Conservation (phyloP, 164 flowering plant species). For the Litsea cubeba region DNA sequence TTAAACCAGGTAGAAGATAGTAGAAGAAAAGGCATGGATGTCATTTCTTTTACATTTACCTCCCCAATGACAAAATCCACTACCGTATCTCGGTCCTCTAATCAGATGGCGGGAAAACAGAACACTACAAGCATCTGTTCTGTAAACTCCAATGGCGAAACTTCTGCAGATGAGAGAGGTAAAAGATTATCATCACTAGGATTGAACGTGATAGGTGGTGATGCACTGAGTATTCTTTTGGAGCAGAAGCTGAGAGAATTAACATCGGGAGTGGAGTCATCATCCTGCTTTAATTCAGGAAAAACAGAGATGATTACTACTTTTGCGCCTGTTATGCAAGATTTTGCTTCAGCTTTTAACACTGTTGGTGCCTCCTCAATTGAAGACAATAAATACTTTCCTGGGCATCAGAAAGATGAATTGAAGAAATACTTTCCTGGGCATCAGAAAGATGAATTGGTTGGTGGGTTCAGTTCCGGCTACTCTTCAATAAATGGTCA, state of each 20-base stretch:
- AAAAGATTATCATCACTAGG: conserved; percentile 33
- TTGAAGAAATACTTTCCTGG: conserved; percentile 11
- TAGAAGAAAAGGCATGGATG: conserved; percentile 62
- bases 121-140: conserved; percentile 3
- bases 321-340: conserved; percentile 23
- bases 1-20: conserved; percentile 1
- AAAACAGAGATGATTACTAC: conserved; percentile 22
- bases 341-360: conserved; percentile 26
- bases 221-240: conserved; percentile 74
- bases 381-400: conserved; percentile 13
- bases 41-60: conserved; percentile 90
- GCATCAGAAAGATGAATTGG: conserved; percentile 13
- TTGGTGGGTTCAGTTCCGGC: conserved; percentile 13
- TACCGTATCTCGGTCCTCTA: conserved; percentile 22
- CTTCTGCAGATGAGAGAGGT: conserved; percentile 25
- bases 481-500: conserved; percentile 29
- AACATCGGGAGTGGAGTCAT: conserved; percentile 37
- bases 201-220: conserved; percentile 54
- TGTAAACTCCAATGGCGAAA: conserved; percentile 31
- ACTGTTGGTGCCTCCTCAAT: conserved; percentile 15
- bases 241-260: conserved; percentile 80
- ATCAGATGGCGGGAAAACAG: conserved; percentile 18
- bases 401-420: conserved; percentile 15
- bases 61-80: conserved; percentile 53
- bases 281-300: conserved; percentile 26